phyloP scores from a whole-genome alignment of 768 basidiomycete genomes.

The Baorangia bicolor region DNA sequence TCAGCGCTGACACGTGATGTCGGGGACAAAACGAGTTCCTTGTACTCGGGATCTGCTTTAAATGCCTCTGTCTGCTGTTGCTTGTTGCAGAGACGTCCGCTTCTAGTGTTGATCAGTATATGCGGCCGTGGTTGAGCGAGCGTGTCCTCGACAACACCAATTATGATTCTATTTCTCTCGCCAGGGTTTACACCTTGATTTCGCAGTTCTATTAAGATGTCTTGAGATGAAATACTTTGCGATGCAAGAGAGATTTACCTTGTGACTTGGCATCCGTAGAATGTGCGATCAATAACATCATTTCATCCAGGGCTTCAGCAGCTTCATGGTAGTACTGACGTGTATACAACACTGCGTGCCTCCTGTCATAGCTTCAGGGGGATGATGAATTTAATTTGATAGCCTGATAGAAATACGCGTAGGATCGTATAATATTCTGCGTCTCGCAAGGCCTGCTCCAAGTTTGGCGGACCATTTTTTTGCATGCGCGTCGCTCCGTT shows the following conservation, averaged over 20 bases:
- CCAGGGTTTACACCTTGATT: constrained; percentile 1
- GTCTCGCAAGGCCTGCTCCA: constrained; percentile 8
- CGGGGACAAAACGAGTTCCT: constrained; percentile 9
- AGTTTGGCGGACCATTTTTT: not conserved
- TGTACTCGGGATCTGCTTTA: constrained; percentile 13
- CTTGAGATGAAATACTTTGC: not conserved
- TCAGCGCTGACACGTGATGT: not conserved
- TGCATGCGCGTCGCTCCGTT: constrained; percentile 13
- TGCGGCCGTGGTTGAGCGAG: constrained; percentile 7
- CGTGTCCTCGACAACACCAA: not conserved
- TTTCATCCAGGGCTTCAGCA: constrained; percentile 10
- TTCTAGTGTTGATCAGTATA: constrained; percentile 15
- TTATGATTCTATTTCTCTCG: not conserved
- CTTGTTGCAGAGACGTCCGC: constrained; percentile 14
- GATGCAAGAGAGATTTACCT: not conserved
- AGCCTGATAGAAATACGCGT: constrained; percentile 4
- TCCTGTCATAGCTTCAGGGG: constrained; percentile 18
- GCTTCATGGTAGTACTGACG: constrained; percentile 7
- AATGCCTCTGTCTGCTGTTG: constrained; percentile 7
- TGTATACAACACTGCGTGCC: constrained; percentile 5
- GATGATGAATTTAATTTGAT: constrained; percentile 10
- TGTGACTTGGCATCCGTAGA: constrained; percentile 6
- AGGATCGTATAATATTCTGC: not conserved
- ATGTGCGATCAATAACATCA: not conserved
- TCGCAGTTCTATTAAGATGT: constrained; percentile 4